phyloP scores from a whole-genome alignment of 306 rosid species.

The Rosa persica region DNA sequence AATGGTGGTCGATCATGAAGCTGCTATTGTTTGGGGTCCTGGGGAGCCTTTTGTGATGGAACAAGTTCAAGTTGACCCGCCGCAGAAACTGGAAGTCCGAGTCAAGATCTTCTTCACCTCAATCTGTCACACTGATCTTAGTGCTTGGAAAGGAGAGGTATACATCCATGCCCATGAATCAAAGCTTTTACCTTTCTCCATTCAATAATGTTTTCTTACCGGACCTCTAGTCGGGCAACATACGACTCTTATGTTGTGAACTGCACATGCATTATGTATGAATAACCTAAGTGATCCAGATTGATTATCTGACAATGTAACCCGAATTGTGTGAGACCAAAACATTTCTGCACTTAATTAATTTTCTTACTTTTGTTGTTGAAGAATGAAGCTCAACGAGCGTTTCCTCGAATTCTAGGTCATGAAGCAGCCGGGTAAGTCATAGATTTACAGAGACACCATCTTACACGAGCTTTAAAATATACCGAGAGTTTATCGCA shows the following conservation, averaged over 20 bases:
- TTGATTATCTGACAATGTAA: not conserved
- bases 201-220: not conserved
- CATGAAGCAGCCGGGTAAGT: conserved; percentile 87
- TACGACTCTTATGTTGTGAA: not conserved
- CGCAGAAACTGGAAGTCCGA: conserved; percentile 75
- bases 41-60: conserved; percentile 67
- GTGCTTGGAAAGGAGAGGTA: conserved; percentile 1
- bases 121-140: conserved; percentile 73
- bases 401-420: conserved; percentile 77
- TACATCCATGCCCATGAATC: not conserved
- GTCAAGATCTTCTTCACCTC: conserved; percentile 74
- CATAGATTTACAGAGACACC: not conserved
- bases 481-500: not conserved
- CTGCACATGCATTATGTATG: not conserved
- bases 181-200: not conserved
- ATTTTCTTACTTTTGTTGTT: not conserved
- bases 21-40: conserved; percentile 72
- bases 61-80: conserved; percentile 63
- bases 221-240: not conserved
- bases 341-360: not conserved
- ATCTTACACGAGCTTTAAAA: not conserved
- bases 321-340: not conserved
- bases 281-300: not conserved
- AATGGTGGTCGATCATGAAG: conserved; percentile 32
- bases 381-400: conserved; percentile 62